Evolutionary conservation across 2,329 filamentous ascomycete species (phyloP), one percentile per base, ranked within the genome.

Genomic region (Sporothrix brasiliensis): DNA sequence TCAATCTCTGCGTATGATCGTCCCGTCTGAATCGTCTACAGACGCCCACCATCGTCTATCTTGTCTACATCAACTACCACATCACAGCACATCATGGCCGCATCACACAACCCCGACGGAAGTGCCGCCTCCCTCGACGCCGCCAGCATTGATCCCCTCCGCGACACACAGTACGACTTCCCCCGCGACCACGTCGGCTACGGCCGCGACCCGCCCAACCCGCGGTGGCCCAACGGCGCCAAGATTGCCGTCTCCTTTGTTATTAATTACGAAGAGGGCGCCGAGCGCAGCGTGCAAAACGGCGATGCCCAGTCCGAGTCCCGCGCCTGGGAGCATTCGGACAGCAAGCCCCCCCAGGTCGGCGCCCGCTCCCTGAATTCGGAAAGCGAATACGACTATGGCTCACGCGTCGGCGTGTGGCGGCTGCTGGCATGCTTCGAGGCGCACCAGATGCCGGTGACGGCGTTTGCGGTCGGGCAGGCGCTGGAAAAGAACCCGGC

Each of bases 181-280:
- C 72, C 74, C 10, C 74, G 75, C 50, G 73, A 76, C 53, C 52
- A 66, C 21, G 61, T 73, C 21, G 75, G 75, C 5, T 74, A 70
- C 24, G 73, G 73, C 2, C 63, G 69, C n/a, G 3, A 60, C 13
- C 34, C 61, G 21, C 65, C 50, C 5, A 70, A 78, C 34, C 73
- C 77, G 14, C 75, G 77, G 69, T 80, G 79, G 79, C 79, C 78
- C 4, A 78, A 78, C 68, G 74, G 74, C 39, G 78, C 77, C 41
- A 79, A 79, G 58, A 79, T 80, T 27, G 78, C 78, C 13, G 77
- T 80, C 0, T 79, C 77, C 1, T 80, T 80, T 66, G 78, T 79
- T 16, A 78, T 80, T 69, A 80, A 80, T 71, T 80, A 80, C 66
- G 79, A 80, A 72, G 77, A 67, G 69, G 76, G 75, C 11, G 76